Conservation (phyloP, 305 asterid genomes). For the Striga hermonthica region DNA sequence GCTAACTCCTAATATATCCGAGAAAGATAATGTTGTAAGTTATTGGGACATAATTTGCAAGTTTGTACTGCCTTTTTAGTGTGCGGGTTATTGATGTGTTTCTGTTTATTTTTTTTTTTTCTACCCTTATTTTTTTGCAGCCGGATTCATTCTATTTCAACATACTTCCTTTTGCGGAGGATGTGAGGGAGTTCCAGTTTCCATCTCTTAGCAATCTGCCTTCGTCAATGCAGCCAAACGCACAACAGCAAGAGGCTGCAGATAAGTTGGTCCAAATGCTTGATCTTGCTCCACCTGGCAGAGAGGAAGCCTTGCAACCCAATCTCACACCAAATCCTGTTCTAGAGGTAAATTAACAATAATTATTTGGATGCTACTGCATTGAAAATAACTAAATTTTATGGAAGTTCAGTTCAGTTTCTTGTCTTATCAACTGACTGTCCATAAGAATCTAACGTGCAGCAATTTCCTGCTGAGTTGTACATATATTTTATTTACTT, state of each 20-base stretch:
- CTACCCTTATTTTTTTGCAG: slow-evolving; percentile 39
- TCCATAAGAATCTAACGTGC: slow-evolving; percentile 1
- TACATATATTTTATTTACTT: background rate
- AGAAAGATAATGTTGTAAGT: slow-evolving; percentile 63
- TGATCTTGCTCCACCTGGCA: slow-evolving; percentile 77
- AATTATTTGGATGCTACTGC: slow-evolving; percentile 19
- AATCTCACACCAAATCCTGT: slow-evolving; percentile 85
- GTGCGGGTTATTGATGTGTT: slow-evolving; percentile 16
- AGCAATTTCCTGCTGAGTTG: background rate
- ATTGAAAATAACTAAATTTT: background rate
- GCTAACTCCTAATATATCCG: slow-evolving; percentile 75
- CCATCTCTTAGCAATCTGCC: slow-evolving; percentile 89
- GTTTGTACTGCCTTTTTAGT: slow-evolving; percentile 4
- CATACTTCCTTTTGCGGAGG: slow-evolving; percentile 96
- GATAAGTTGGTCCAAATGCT: slow-evolving; percentile 85
- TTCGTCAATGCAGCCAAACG: slow-evolving; percentile 73
- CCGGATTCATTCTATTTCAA: slow-evolving; percentile 96
- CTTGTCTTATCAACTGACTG: slow-evolving; percentile 5
- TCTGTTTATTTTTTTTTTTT: slow-evolving; percentile 21
- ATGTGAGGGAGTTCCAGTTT: slow-evolving; percentile 90
- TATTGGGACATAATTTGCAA: slow-evolving; percentile 7
- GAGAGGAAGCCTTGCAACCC: slow-evolving; percentile 75
- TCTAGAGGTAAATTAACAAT: slow-evolving; percentile 57
- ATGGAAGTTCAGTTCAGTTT: slow-evolving; percentile 9
- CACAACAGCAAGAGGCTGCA: slow-evolving; percentile 78